phyloP scores from a whole-genome alignment of 805 yeast species.

The Pichia scutulata region DNA sequence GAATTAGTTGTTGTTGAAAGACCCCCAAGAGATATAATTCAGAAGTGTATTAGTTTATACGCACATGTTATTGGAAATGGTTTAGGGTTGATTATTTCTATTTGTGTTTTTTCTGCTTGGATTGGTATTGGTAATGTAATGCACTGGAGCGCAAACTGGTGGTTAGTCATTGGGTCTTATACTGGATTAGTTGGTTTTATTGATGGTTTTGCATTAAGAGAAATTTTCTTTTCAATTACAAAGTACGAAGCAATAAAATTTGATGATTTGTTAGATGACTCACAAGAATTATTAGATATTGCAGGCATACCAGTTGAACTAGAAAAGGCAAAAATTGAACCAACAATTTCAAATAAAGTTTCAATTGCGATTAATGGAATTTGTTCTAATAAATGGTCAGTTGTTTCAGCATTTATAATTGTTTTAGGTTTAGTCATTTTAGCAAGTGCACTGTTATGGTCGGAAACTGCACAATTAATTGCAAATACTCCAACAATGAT shows the following conservation, averaged over 20 bases:
- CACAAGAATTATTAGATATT: constrained; percentile 24
- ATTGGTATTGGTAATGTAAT: constrained; percentile 30
- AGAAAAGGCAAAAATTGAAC: constrained; percentile 4
- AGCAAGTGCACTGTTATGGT: constrained; percentile 32
- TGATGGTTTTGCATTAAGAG: constrained; percentile 36
- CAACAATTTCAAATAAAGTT: constrained; percentile 7
- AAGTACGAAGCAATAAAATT: constrained; percentile 20
- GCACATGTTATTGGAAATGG: constrained; percentile 38
- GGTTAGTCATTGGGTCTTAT: constrained; percentile 40
- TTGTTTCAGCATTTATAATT: constrained; percentile 20
- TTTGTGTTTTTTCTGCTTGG: constrained; percentile 31
- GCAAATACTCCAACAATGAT: constrained; percentile 38
- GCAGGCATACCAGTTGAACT: constrained; percentile 19
- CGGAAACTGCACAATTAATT: constrained; percentile 33
- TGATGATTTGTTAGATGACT: constrained; percentile 25
- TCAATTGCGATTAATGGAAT: constrained; percentile 21
- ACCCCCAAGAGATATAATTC: constrained; percentile 11
- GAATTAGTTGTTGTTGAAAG: constrained; percentile 25
- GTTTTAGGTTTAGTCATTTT: constrained; percentile 27
- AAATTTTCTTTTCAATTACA: constrained; percentile 29
- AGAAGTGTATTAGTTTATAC: constrained; percentile 23
- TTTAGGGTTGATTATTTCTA: constrained; percentile 30
- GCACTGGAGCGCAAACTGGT: constrained; percentile 35
- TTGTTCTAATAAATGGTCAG: constrained; percentile 30
- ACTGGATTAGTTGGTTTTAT: constrained; percentile 37